Evolutionary conservation across 768 basidiomycete genomes (phyloP).

Genomic region (Mrakia gelida): DNA sequence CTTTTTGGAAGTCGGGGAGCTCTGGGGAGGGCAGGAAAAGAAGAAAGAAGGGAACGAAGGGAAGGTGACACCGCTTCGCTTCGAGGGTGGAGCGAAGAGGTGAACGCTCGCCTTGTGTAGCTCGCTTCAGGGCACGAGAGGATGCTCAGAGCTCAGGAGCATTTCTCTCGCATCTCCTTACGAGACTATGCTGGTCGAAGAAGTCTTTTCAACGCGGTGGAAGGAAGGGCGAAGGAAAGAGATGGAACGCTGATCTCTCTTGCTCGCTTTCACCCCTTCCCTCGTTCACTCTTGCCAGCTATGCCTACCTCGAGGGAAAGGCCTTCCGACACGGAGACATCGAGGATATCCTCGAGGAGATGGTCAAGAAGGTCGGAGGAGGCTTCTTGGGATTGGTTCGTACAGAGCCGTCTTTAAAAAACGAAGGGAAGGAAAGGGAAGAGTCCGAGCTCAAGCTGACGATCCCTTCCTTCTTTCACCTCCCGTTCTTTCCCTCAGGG

Average conservation of each 20-base stretch:
- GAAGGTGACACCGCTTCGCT: not conserved
- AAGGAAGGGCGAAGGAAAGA: no score
- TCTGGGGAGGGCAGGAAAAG: not conserved
- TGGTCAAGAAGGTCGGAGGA: conserved; percentile 29
- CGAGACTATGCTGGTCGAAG: no score
- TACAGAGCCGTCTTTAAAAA: not conserved
- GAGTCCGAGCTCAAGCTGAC: not conserved
- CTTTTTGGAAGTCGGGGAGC: not conserved
- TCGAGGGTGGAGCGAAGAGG: not conserved
- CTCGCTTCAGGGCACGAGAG: no score
- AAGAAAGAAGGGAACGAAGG: not conserved
- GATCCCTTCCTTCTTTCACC: not conserved
- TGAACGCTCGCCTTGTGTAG: no score
- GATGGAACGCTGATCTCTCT: not conserved
- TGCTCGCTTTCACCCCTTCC: not conserved
- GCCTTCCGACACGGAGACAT: conserved; percentile 89
- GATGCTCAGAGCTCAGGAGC: no score
- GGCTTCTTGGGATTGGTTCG: conserved; percentile 25
- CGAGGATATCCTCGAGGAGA: conserved; percentile 58
- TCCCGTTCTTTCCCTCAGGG: conserved; percentile 30
- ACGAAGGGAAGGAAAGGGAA: not conserved
- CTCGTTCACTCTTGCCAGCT: conserved; percentile 47
- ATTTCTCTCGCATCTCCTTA: no score
- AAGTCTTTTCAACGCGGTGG: no score
- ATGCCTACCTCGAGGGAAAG: conserved; percentile 78